These are phyloP conservation scores for Penicillium dipodomyicola DNA, from an alignment of 495 filamentous ascomycete species.

Conservation along the genomic window DNA sequence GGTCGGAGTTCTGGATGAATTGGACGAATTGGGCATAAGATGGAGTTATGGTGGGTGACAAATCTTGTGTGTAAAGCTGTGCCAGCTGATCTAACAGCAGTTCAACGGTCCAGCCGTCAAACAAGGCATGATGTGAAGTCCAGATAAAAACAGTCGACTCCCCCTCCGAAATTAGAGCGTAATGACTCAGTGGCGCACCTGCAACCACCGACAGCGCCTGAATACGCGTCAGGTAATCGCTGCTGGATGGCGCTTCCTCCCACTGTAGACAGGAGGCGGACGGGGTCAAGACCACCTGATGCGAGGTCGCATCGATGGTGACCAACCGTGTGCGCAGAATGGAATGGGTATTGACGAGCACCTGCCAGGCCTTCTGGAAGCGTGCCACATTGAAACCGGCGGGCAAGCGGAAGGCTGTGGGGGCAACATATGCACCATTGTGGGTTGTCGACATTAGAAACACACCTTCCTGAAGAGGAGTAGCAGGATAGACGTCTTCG, in stretches of 20 bases:
- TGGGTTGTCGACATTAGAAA: constrained; percentile 46
- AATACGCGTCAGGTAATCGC: too few relatives aligned
- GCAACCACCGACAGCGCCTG: too few relatives aligned
- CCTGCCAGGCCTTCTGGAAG: constrained; percentile 42
- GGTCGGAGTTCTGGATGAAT: not conserved
- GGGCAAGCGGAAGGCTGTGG: constrained; percentile 29
- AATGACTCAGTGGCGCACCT: too few relatives aligned
- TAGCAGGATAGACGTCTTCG: constrained; percentile 61
- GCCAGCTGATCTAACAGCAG: constrained; percentile 47
- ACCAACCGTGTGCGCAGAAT: constrained; percentile 48
- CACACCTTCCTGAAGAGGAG: constrained; percentile 58
- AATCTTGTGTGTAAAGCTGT: constrained; percentile 24
- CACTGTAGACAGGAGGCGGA: not conserved
- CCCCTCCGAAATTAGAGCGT: not conserved
- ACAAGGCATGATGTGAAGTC: constrained; percentile 60
- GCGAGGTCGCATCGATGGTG: constrained; percentile 11
- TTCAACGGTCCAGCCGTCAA: constrained; percentile 57
- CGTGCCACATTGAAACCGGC: constrained; percentile 25
- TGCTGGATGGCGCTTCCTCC: not conserved
- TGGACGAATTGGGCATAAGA: constrained; percentile 12
- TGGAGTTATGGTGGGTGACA: not conserved
- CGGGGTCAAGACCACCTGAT: too few relatives aligned
- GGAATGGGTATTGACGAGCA: constrained; percentile 22
- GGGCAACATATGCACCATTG: constrained; percentile 32
- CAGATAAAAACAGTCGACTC: not conserved